phyloP scores from a whole-genome alignment of 1,139 yeast species.

The Scheffersomyces segobiensis region DNA sequence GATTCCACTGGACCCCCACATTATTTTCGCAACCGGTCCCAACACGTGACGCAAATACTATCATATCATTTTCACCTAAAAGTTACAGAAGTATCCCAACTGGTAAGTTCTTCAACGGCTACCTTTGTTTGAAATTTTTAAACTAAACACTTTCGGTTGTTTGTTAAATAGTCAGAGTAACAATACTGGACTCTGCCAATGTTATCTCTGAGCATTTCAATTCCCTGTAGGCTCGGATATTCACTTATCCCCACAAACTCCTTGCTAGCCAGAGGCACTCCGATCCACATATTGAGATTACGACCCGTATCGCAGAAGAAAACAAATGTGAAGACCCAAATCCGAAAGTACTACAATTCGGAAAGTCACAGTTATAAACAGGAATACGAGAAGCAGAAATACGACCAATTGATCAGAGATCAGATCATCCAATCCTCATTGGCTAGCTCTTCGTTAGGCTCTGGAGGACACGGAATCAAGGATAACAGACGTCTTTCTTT shows the following conservation, averaged over 20 bases:
- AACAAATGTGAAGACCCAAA: not conserved
- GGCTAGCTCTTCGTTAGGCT: slow-evolving; percentile 9
- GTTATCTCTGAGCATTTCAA: not conserved
- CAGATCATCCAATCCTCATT: slow-evolving; percentile 10
- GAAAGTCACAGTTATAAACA: not conserved
- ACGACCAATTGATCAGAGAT: slow-evolving; percentile 14
- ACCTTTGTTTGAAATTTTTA: too few species aligned
- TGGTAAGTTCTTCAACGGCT: not conserved
- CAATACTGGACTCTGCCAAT: not conserved
- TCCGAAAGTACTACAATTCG: not conserved
- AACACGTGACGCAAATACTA: not conserved
- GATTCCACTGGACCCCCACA: not conserved
- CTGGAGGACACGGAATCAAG: slow-evolving; percentile 2
- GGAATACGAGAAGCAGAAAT: slow-evolving; percentile 11
- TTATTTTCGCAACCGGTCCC: not conserved
- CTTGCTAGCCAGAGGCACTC: not conserved
- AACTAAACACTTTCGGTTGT: not conserved
- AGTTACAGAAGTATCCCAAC: not conserved
- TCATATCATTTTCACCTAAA: not conserved
- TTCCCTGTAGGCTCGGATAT: not conserved
- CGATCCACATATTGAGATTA: not conserved
- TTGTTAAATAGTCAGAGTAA: not conserved
- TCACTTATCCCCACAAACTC: not conserved
- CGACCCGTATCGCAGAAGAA: not conserved
- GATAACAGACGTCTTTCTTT: slow-evolving; percentile 15